These are phyloP conservation scores for Marvania coccoides DNA, from an alignment of 139 green algal genomes.

Conservation along the genomic window DNA sequence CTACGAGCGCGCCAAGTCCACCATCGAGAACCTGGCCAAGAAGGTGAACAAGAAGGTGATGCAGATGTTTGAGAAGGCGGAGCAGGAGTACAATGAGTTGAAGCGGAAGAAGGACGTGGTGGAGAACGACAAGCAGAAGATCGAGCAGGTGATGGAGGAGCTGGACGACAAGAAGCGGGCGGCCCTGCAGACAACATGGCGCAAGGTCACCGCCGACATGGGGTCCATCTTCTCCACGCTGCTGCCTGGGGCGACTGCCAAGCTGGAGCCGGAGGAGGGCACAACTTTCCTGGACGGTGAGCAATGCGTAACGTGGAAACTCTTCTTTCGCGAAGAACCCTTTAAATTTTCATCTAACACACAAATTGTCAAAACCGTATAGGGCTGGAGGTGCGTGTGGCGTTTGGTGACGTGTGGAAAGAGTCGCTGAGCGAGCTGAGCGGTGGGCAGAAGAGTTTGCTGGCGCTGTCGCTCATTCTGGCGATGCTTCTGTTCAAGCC, in stretches of 20 bases:
- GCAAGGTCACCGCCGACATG: slow-evolving; percentile 88
- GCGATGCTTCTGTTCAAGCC: slow-evolving; percentile 97
- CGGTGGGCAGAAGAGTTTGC: slow-evolving; percentile 89
- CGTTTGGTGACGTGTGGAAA: slow-evolving; percentile 97
- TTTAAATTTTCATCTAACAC: background rate
- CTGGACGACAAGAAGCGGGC: slow-evolving; percentile 94
- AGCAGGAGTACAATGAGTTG: slow-evolving; percentile 79
- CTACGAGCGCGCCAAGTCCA: slow-evolving; percentile 20
- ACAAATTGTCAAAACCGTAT: background rate
- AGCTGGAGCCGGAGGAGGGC: slow-evolving; percentile 85
- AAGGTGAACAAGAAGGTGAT: slow-evolving; percentile 79
- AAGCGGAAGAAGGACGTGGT: slow-evolving; percentile 71
- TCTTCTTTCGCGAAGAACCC: background rate
- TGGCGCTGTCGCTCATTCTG: slow-evolving; percentile 95
- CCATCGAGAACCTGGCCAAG: slow-evolving; percentile 30
- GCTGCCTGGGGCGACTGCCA: slow-evolving; percentile 86
- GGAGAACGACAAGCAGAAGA: slow-evolving; percentile 70
- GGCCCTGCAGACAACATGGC: slow-evolving; percentile 82
- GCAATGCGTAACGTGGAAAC: background rate
- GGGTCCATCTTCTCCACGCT: slow-evolving; percentile 95
- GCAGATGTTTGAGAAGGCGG: slow-evolving; percentile 84
- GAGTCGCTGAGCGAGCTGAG: slow-evolving; percentile 91
- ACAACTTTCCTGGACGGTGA: slow-evolving; percentile 64
- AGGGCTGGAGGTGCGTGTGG: slow-evolving; percentile 91
- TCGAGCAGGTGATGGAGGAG: slow-evolving; percentile 79